Evolutionary conservation across 83 land plant genomes (phyloP), one percentile per base, ranked within the genome.

Genomic region (Thuja plicata): DNA sequence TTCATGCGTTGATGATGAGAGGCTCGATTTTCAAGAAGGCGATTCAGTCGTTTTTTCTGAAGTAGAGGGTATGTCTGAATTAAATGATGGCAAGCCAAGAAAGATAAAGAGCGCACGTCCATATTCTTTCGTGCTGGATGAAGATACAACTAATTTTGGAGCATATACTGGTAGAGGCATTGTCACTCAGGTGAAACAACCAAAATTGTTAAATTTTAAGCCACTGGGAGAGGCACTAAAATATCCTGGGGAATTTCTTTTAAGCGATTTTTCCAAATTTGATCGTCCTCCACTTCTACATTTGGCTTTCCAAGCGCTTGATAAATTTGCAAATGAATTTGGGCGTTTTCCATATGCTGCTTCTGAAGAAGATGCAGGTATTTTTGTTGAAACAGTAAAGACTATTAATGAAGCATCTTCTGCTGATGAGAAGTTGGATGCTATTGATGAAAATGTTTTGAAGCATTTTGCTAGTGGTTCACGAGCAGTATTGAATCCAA

Each of bases 1-100:
- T 3, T 93, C 97, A 16, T 96, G 97, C 91, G 98, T 96, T 86
- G 99, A 97, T 90, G 99, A 97, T 90, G 99, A 97, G 76, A 90
- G 99, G 76, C 90, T 96, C 77, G 99, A 96, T 60, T 97, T 97
- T 88, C 93, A 97, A 88, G 99, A 97, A 90, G 99, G 98, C 10
- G 99, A 97, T 88, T 85, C 96, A 52, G 97, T 97, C 62, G 93
- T 98, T 12, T 98, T 98, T 87, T 93, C 96, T 48, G 99, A 98
- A 91, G 95, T 98, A 5, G 91, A 91, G 38, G 99, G 99, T 24
- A 98, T 97, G 99, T 89, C 95, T 13, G 96, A 98, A 84, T 88
- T 98, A 17, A 98, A 98, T 91, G 99, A 98, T 92, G 99, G 99
- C 57, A 97, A 96, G 41, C 99, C 99, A n/a, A 97, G 99, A 85